Evolutionary conservation across 306 rosid species (phyloP).

Genomic region (Astragalus membranaceus): DNA sequence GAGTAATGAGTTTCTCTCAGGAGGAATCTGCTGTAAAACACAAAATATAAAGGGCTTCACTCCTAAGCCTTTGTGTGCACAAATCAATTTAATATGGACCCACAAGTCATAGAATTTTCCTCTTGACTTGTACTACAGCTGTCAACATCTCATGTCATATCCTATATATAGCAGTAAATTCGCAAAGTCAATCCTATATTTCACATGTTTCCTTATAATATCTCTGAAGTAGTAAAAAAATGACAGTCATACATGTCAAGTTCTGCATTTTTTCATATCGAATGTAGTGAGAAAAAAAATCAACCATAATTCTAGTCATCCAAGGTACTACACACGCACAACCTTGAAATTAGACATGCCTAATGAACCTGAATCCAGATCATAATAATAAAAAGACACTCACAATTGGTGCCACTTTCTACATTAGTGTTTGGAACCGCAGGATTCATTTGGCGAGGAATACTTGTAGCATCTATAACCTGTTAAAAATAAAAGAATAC

Average conservation of each 20-base stretch:
- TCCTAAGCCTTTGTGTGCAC: not conserved
- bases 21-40: slow-evolving; percentile 20
- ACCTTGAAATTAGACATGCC: not conserved
- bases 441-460: no score
- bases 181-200: no score
- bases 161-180: no score
- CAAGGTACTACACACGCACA: no score
- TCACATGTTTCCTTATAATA: no score
- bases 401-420: no score
- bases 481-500: no score
- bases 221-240: no score
- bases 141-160: no score
- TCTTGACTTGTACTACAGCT: not conserved
- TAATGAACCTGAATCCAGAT: not conserved
- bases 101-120: not conserved
- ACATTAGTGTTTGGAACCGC: no score
- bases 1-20: not conserved
- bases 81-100: not conserved
- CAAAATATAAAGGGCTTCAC: slow-evolving; percentile 1
- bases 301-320: not conserved
- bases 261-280: not conserved
- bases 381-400: not conserved
- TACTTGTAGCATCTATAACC: no score
- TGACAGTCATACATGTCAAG: no score
- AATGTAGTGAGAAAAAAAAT: not conserved